phyloP scores from a whole-genome alignment of 768 basidiomycete genomes.

The Pulveroboletus sp. region DNA sequence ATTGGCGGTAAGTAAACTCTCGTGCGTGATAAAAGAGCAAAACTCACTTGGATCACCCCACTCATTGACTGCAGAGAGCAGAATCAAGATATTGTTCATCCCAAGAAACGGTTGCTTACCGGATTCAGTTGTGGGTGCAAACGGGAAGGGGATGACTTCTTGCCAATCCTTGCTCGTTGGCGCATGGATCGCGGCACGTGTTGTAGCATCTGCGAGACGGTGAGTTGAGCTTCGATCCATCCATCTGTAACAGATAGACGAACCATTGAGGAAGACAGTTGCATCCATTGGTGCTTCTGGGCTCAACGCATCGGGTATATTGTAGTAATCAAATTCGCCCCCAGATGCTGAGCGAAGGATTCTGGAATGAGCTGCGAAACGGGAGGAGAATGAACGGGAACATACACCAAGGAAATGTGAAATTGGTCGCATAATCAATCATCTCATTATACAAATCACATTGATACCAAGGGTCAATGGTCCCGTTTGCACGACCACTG shows the following conservation, averaged over 20 bases:
- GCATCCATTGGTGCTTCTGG: conserved; percentile 49
- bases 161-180: conserved; percentile 56
- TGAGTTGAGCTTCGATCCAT: conserved; percentile 37
- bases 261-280: conserved; percentile 55
- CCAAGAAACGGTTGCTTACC: conserved; percentile 9
- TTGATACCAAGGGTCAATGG: conserved; percentile 57
- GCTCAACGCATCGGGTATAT: conserved; percentile 41
- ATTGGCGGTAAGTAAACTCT: not conserved
- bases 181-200: conserved; percentile 60
- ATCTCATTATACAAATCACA: conserved; percentile 60
- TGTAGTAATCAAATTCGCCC: conserved; percentile 40
- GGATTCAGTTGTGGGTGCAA: conserved; percentile 4
- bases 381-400: not conserved
- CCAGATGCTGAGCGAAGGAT: not conserved
- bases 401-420: conserved; percentile 57
- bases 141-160: conserved; percentile 19
- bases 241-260: conserved; percentile 41
- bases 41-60: conserved; percentile 32
- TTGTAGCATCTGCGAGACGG: conserved; percentile 41
- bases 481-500: conserved; percentile 47
- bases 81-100: not conserved
- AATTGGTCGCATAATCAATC: conserved; percentile 67
- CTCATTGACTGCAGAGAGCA: conserved; percentile 1
- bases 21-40: not conserved
- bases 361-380: too few relatives aligned